These are phyloP conservation scores for Echium plantagineum DNA, from an alignment of 257 asterid species.

Conservation along the genomic window DNA sequence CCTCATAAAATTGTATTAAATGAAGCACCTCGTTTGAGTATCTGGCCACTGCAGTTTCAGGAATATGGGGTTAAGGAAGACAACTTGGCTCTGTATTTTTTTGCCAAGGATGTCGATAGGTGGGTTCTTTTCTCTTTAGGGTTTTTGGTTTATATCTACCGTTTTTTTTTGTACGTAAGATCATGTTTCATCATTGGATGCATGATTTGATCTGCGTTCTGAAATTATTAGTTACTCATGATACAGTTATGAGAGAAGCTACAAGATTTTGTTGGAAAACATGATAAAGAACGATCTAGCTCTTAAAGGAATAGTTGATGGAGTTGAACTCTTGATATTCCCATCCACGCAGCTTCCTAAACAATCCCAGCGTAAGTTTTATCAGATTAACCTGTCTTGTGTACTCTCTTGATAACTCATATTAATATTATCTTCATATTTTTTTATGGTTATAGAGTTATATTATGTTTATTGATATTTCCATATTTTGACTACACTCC, in stretches of 20 bases:
- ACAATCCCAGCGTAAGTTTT: constrained; percentile 58
- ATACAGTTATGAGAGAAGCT: constrained; percentile 65
- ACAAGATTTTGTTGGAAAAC: constrained; percentile 54
- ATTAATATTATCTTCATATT: neutral
- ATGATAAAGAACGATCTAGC: constrained; percentile 86
- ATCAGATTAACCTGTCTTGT: neutral
- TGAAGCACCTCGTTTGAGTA: constrained; percentile 74
- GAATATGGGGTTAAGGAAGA: constrained; percentile 71
- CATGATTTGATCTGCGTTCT: constrained; percentile 9
- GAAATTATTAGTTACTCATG: constrained; percentile 19
- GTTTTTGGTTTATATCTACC: constrained; percentile 3
- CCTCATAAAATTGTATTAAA: constrained; percentile 37
- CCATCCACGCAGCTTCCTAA: constrained; percentile 84
- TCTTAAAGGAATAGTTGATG: constrained; percentile 59
- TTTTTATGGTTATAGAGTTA: neutral
- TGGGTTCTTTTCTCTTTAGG: constrained; percentile 15
- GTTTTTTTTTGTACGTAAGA: constrained; percentile 5
- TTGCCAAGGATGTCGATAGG: constrained; percentile 73
- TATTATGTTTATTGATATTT: no score
- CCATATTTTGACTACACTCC: neutral
- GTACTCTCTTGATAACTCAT: neutral
- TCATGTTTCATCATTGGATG: neutral
- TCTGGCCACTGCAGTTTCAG: constrained; percentile 85
- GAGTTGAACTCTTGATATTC: constrained; percentile 77
- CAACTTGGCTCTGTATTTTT: constrained; percentile 73